phyloP scores from a whole-genome alignment of 1,139 yeast genomes.

The Yamadazyma mexicana region DNA sequence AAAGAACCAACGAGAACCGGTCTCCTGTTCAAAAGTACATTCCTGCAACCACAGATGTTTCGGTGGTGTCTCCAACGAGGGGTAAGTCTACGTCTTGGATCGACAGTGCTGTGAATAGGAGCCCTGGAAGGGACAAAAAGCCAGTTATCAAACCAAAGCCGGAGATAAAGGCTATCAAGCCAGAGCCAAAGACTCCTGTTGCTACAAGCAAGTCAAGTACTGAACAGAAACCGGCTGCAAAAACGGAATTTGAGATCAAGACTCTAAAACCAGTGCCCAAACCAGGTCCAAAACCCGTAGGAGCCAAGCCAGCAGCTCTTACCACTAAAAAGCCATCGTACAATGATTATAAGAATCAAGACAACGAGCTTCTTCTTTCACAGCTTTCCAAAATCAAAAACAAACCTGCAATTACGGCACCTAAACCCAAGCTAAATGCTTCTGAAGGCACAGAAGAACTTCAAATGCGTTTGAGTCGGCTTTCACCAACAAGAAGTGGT shows the following conservation, averaged over 20 bases:
- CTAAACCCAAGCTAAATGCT: constrained; percentile 12
- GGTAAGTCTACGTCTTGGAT: constrained; percentile 12
- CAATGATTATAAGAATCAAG: constrained; percentile 14
- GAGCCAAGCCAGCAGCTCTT: constrained; percentile 1
- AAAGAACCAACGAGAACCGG: neutral
- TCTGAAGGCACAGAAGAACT: constrained; percentile 23
- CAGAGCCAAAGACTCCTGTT: neutral
- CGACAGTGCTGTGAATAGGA: constrained; percentile 16
- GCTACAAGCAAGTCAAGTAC: neutral
- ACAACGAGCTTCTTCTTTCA: constrained; percentile 12
- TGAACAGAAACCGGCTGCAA: neutral
- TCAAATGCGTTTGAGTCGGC: constrained; percentile 22
- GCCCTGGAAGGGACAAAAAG: constrained; percentile 8
- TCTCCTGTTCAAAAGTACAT: constrained; percentile 2
- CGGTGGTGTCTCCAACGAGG: constrained; percentile 8
- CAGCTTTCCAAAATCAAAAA: constrained; percentile 13
- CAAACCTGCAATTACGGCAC: constrained; percentile 15
- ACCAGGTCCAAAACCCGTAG: neutral
- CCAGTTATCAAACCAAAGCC: constrained; percentile 3
- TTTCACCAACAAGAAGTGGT: constrained; percentile 4
- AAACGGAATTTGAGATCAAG: too few relatives aligned
- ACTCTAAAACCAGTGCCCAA: too few relatives aligned
- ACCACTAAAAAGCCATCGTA: constrained; percentile 13
- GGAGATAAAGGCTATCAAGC: too few relatives aligned
- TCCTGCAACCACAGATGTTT: constrained; percentile 2